These are phyloP conservation scores for Pleurostoma richardsiae DNA, from an alignment of 2,329 filamentous ascomycete species.

Conservation along the genomic window DNA sequence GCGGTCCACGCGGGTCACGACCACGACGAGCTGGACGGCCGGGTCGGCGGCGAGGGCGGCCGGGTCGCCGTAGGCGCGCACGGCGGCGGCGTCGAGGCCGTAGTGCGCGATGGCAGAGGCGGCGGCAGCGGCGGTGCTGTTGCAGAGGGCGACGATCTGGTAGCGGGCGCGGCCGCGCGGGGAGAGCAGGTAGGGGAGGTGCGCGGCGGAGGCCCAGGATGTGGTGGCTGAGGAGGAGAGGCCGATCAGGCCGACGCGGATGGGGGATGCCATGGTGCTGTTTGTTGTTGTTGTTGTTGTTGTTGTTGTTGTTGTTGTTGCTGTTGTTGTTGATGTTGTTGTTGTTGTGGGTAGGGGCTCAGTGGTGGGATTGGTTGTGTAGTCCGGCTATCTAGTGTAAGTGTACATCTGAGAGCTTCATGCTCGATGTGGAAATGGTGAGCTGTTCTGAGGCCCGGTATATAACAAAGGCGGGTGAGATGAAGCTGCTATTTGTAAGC, in stretches of 20 bases:
- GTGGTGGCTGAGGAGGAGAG: constrained; percentile 46
- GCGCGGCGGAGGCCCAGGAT: constrained; percentile 49
- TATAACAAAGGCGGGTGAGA: too few relatives aligned
- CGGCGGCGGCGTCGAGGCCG: constrained; percentile 27
- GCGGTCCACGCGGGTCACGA: constrained; percentile 46
- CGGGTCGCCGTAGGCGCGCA: constrained; percentile 45
- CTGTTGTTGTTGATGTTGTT: too few relatives aligned
- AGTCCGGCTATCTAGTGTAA: too few relatives aligned
- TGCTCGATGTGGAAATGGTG: too few relatives aligned
- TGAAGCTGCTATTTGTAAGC: too few relatives aligned
- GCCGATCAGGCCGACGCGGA: constrained; percentile 53
- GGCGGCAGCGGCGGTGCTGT: constrained; percentile 40
- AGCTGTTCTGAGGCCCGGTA: too few relatives aligned
- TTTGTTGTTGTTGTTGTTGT: too few relatives aligned
- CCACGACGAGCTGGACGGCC: constrained; percentile 50
- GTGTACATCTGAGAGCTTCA: too few relatives aligned
- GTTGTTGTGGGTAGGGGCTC: too few relatives aligned
- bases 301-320: too few relatives aligned
- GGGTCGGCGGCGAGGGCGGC: constrained; percentile 40
- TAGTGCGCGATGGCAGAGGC: constrained; percentile 35
- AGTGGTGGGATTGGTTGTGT: too few relatives aligned
- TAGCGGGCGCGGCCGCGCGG: constrained; percentile 35
- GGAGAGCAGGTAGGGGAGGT: constrained; percentile 55
- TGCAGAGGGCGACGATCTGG: constrained; percentile 45
- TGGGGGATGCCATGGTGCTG: constrained; percentile 35